These are phyloP conservation scores for Calonectria hawksworthii DNA, from an alignment of 2,329 filamentous ascomycete species.

Conservation along the genomic window DNA sequence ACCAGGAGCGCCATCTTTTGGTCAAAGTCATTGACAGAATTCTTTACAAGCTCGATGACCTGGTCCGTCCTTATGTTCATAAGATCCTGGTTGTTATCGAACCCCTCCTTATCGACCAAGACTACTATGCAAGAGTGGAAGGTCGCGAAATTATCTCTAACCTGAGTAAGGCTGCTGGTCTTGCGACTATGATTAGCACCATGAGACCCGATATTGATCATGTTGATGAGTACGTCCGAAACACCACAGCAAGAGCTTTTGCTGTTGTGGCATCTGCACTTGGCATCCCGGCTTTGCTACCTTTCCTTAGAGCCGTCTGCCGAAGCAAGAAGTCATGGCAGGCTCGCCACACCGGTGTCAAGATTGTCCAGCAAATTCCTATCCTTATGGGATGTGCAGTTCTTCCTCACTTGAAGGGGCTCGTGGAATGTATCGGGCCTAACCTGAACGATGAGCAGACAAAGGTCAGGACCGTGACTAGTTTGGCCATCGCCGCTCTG, in stretches of 20 bases:
- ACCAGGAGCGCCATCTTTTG: conserved; percentile 96
- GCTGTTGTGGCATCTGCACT: conserved; percentile 97
- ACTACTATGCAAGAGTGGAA: conserved; percentile 98
- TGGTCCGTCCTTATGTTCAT: conserved; percentile 96
- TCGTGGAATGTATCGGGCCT: conserved; percentile 96
- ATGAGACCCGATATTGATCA: conserved; percentile 99
- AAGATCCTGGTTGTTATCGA: conserved; percentile 99
- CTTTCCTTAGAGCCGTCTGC: conserved; percentile 95
- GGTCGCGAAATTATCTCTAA: conserved; percentile 99
- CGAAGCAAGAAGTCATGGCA: conserved; percentile 99
- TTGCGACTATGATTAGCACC: conserved; percentile 99
- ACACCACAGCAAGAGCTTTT: conserved; percentile 96
- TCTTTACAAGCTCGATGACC: conserved; percentile 96
- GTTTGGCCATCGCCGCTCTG: conserved; percentile 92
- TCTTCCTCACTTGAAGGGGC: conserved; percentile 91
- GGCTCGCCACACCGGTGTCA: conserved; percentile 96
- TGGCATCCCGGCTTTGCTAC: conserved; percentile 93
- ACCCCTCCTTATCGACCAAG: conserved; percentile 98
- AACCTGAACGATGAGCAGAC: conserved; percentile 98
- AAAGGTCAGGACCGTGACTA: conserved; percentile 96
- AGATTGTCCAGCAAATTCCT: conserved; percentile 98
- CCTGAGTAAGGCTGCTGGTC: conserved; percentile 93
- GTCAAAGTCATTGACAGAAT: conserved; percentile 99
- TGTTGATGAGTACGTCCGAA: conserved; percentile 97
- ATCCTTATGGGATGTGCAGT: conserved; percentile 99